Base-by-base conservation (phyloP, 208 protist genomes). In the Leptomonas pyrrhocoris region DNA sequence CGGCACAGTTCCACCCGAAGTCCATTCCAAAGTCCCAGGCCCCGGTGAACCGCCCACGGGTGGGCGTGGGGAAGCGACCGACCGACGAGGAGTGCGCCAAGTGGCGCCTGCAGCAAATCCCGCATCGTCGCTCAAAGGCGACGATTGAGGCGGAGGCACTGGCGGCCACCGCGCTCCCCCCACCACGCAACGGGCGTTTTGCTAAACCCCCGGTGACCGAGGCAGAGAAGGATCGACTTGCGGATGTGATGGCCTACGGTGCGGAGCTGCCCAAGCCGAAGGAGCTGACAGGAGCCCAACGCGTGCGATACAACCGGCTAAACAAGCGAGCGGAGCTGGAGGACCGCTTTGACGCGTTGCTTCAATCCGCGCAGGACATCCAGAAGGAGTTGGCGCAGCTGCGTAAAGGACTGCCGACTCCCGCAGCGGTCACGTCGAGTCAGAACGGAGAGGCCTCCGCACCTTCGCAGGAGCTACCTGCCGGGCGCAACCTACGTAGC, bases 21-120 rank as follows among this genome's bases (percentile, higher is more conserved):
- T 74, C 89, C 2, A 90, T 94, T 55, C 87, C 92, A 6, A 94
- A 94, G 77, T 94, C 88, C 0, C 73, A 93, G 67, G 86, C 92
- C 19, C 79, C 85, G 16, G 80, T 94, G 8, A 79, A 78, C 49
- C 66, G 84, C 19, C 92, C 92, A 0, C 83, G 86, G 28, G 85
- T 94, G 3, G 86, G 89, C 6, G 27, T 77, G 28, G 73, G 83
- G 16, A 61, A 36, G 21, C 65, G 73, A 16, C 57, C 84, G 5
- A 82, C 81, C 2, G 68, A 75, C 23, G 84, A 93, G 63, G 80
- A 94, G 19, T 77, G 76, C 2, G 89, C 89, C 15, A 77, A 68
- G 45, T 85, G 79, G 79, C 87, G 89, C 1, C 82, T 95, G 18
- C 50, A 63, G 19, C 78, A 86, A n/a, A 82, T 96, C 27, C 88